Evolutionary conservation across 176 grass and related monocot species (phyloP).

Genomic region (Cocos nucifera): DNA sequence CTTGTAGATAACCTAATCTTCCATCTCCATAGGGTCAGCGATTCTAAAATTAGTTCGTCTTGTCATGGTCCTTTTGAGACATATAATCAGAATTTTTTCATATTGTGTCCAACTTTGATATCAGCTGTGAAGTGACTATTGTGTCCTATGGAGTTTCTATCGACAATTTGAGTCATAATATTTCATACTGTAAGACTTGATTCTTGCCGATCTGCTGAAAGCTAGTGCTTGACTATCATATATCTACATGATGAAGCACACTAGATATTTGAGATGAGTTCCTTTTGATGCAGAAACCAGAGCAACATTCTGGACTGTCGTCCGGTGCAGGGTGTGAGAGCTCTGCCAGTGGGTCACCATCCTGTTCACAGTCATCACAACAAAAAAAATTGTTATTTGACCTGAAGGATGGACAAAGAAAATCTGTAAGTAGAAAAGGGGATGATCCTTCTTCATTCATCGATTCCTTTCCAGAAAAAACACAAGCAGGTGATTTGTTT

Average conservation of each 20-base stretch:
- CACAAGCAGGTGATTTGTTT: constrained; percentile 90
- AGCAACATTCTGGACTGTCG: constrained; percentile 59
- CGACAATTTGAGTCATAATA: not conserved
- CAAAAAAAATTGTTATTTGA: constrained; percentile 65
- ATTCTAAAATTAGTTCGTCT: no score
- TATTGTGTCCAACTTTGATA: not conserved
- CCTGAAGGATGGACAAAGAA: constrained; percentile 81
- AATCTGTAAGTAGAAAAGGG: constrained; percentile 72
- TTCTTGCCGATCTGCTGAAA: not conserved
- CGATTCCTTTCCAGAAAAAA: constrained; percentile 67
- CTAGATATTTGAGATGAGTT: not conserved
- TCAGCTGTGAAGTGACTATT: not conserved
- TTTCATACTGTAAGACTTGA: not conserved
- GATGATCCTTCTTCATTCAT: constrained; percentile 32
- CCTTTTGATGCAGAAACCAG: constrained; percentile 50
- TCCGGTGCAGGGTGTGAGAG: constrained; percentile 50
- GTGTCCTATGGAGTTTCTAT: not conserved
- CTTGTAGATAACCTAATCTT: no score
- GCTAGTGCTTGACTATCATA: not conserved
- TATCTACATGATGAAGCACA: constrained; percentile 5
- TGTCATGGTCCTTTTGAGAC: no score
- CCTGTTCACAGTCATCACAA: constrained; percentile 50
- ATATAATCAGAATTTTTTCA: no score
- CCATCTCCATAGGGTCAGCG: no score
- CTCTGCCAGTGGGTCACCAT: constrained; percentile 65